These are phyloP conservation scores for Porogramme epimiltina DNA, from an alignment of 1,284 basidiomycete genomes.

Conservation along the genomic window DNA sequence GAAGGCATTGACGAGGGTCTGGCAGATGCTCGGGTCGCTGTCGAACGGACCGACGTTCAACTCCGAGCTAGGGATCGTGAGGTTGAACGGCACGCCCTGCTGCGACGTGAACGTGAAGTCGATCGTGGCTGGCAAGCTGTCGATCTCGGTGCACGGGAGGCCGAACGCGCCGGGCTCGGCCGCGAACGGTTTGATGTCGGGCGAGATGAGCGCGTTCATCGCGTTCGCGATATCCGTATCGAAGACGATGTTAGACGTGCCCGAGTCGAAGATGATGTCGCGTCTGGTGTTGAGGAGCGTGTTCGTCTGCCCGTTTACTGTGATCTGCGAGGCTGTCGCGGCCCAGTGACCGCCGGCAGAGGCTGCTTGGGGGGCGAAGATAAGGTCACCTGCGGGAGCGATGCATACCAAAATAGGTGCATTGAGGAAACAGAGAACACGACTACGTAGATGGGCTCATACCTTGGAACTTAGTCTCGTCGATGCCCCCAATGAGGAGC, in stretches of 20 bases:
- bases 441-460: neutral
- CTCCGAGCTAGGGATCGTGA: slow-evolving; percentile 58
- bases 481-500: slow-evolving; percentile 54
- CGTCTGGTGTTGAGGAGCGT: slow-evolving; percentile 40
- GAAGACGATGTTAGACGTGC: slow-evolving; percentile 57
- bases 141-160: slow-evolving; percentile 49
- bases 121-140: slow-evolving; percentile 48
- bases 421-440: neutral
- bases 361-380: slow-evolving; percentile 42
- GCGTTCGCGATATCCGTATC: slow-evolving; percentile 50
- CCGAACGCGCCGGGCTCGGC: slow-evolving; percentile 58
- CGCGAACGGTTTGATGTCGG: slow-evolving; percentile 50
- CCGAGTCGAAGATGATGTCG: slow-evolving; percentile 56
- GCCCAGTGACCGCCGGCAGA: slow-evolving; percentile 45
- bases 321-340: slow-evolving; percentile 46
- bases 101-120: slow-evolving; percentile 53
- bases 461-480: slow-evolving; percentile 52
- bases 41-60: slow-evolving; percentile 58
- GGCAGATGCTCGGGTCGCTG: slow-evolving; percentile 46
- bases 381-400: slow-evolving; percentile 37
- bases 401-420: neutral
- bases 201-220: slow-evolving; percentile 58
- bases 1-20: slow-evolving; percentile 58
- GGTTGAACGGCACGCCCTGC: slow-evolving; percentile 46
- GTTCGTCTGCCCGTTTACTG: slow-evolving; percentile 54